A percentile compares a stretch with the other conserved stretches of the same genome.
Conservation (phyloP, 495 filamentous ascomycete species). For the Talaromyces adpressus region DNA sequence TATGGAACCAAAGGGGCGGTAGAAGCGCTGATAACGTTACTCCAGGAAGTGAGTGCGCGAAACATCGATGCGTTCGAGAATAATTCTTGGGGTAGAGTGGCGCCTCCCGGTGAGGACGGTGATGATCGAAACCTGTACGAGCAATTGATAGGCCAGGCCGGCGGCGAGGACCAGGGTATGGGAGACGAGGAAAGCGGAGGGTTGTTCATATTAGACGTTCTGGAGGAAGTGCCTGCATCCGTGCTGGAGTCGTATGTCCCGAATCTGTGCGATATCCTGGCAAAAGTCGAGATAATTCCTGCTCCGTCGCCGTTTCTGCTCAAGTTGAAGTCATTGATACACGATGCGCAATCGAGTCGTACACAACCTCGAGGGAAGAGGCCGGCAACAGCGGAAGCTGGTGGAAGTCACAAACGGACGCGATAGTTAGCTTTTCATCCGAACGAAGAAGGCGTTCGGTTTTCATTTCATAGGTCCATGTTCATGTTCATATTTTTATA, state of each 20-base stretch:
- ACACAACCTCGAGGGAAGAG: constrained; percentile 28
- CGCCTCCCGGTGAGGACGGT: constrained; percentile 36
- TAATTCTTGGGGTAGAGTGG: constrained; percentile 29
- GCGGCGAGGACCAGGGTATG: constrained; percentile 2
- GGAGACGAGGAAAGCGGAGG: constrained; percentile 20
- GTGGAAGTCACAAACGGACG: constrained; percentile 27
- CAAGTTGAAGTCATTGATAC: constrained; percentile 24
- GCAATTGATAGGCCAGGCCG: constrained; percentile 35
- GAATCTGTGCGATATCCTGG: constrained; percentile 26
- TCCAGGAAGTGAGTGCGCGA: constrained; percentile 36
- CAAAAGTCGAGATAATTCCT: constrained; percentile 33
- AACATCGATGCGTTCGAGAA: constrained; percentile 39
- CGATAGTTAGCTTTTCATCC: constrained; percentile 17
- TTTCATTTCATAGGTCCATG: not conserved
- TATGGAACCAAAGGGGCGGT: constrained; percentile 32
- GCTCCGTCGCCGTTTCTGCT: constrained; percentile 31
- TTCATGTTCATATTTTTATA: not conserved
- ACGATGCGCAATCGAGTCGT: constrained; percentile 20
- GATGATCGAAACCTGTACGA: constrained; percentile 44
- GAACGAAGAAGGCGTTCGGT: too few species aligned
- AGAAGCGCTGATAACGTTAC: constrained; percentile 32
- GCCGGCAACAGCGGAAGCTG: constrained; percentile 22
- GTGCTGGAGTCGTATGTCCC: constrained; percentile 26
- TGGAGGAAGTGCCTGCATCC: constrained; percentile 26
- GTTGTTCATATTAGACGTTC: constrained; percentile 37